These are phyloP conservation scores for Zygoascus flipseniorum DNA, from an alignment of 805 yeast genomes.

Conservation along the genomic window DNA sequence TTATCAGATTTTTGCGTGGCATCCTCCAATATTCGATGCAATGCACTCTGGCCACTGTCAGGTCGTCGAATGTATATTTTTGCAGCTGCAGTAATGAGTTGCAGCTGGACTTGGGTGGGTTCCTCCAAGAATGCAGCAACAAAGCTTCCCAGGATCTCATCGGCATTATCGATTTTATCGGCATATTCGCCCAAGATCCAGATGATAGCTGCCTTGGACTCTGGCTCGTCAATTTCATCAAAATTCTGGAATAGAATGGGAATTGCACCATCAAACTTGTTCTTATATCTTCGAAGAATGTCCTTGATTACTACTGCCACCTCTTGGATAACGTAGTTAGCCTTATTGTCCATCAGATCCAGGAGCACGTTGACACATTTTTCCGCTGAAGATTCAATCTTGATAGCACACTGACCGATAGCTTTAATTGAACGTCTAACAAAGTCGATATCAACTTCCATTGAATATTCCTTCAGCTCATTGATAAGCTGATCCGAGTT, in stretches of 20 bases:
- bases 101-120: constrained; percentile 65
- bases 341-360: constrained; percentile 57
- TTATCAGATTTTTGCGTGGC: constrained; percentile 73
- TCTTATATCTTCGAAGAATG: constrained; percentile 64
- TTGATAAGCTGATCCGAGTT: constrained; percentile 57
- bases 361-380: constrained; percentile 61
- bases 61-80: constrained; percentile 62
- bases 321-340: constrained; percentile 74
- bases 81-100: constrained; percentile 66
- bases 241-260: constrained; percentile 37
- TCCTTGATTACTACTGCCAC: constrained; percentile 68
- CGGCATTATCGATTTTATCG: constrained; percentile 37
- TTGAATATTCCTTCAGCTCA: constrained; percentile 81
- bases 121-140: constrained; percentile 52
- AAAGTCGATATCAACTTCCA: constrained; percentile 84
- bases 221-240: constrained; percentile 68
- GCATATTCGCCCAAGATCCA: constrained; percentile 83
- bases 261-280: constrained; percentile 43
- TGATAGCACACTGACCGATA: constrained; percentile 82
- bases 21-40: constrained; percentile 65
- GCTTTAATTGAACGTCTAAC: constrained; percentile 84
- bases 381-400: constrained; percentile 53
- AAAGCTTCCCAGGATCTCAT: constrained; percentile 34
- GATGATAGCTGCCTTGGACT: constrained; percentile 64
- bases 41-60: constrained; percentile 51